Percentiles rank a stretch among this genome's conserved stretches.
Evolutionary conservation across 345 rosid genomes (phyloP).

Genomic region (Bruguiera sexangula): DNA sequence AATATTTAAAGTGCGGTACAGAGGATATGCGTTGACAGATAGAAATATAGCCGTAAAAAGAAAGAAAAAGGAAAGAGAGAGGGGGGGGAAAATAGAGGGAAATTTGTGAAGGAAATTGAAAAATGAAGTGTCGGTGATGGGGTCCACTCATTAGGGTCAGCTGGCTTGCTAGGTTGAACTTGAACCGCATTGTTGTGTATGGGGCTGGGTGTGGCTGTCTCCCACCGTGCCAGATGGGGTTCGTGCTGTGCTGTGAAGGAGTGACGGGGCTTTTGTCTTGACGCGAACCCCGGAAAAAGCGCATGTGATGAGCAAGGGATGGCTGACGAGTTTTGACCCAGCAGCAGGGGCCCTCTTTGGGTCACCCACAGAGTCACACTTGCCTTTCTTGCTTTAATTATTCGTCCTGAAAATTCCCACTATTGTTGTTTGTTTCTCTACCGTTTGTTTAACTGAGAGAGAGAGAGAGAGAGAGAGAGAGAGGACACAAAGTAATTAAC

Average conservation of each 20-base stretch:
- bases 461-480: too few relatives aligned
- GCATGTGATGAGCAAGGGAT: too few relatives aligned
- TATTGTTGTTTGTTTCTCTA: too few relatives aligned
- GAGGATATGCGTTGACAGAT: slow-evolving; percentile 11
- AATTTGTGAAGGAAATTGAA: background rate
- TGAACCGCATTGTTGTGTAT: background rate
- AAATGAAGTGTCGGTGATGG: slow-evolving; percentile 58
- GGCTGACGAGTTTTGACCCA: too few relatives aligned
- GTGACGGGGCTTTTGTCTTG: too few relatives aligned
- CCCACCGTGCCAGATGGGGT: background rate
- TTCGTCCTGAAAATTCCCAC: too few relatives aligned
- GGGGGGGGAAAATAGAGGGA: background rate
- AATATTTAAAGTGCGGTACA: slow-evolving; percentile 34
- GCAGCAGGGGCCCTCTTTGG: too few relatives aligned
- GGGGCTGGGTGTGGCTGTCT: slow-evolving; percentile 8
- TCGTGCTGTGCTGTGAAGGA: background rate
- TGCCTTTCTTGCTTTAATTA: too few relatives aligned
- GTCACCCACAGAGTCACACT: too few relatives aligned
- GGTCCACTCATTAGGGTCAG: slow-evolving; percentile 16
- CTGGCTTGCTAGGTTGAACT: background rate
- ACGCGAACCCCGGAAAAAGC: too few relatives aligned
- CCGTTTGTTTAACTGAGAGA: too few relatives aligned
- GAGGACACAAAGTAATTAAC: too few relatives aligned
- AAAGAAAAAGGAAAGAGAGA: slow-evolving; percentile 1
- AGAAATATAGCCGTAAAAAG: background rate